phyloP scores from a whole-genome alignment of 345 rosid species.

The Crucihimalaya himalaica region DNA sequence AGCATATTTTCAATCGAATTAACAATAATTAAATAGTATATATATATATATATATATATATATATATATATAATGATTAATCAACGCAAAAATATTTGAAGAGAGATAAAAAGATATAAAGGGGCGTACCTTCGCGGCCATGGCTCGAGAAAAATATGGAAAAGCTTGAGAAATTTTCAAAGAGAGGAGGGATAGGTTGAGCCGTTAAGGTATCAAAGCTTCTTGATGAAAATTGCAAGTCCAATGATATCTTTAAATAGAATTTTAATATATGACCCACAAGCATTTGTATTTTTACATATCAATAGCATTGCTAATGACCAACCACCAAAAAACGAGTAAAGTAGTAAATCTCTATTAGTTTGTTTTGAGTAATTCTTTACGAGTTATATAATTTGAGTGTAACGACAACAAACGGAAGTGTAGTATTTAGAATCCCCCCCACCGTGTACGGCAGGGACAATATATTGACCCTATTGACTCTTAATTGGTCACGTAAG shows the following conservation, averaged over 20 bases:
- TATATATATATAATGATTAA: not conserved
- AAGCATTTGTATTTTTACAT: not conserved
- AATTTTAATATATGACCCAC: constrained; percentile 19
- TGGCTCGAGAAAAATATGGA: constrained; percentile 8
- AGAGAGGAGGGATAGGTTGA: not conserved
- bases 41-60: not conserved
- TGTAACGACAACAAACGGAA: not conserved
- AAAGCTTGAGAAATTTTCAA: constrained; percentile 7
- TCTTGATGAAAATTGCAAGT: constrained; percentile 21
- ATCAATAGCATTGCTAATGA: not conserved
- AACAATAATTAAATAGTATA: not conserved
- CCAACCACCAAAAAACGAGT: constrained; percentile 11
- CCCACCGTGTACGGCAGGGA: not conserved
- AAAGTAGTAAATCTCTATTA: not conserved
- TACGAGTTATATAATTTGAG: not conserved
- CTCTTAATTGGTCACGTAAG: not conserved
- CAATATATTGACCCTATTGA: not conserved
- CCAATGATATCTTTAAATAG: constrained; percentile 3
- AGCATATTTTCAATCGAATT: not conserved
- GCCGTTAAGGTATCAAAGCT: constrained; percentile 15
- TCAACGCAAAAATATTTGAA: not conserved
- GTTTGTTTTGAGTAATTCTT: not conserved
- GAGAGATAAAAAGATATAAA: not conserved
- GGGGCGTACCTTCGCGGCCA: constrained; percentile 24
- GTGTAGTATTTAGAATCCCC: not conserved